Conservation (phyloP, 1,284 basidiomycete genomes). For the Ustilago xerochloae region DNA sequence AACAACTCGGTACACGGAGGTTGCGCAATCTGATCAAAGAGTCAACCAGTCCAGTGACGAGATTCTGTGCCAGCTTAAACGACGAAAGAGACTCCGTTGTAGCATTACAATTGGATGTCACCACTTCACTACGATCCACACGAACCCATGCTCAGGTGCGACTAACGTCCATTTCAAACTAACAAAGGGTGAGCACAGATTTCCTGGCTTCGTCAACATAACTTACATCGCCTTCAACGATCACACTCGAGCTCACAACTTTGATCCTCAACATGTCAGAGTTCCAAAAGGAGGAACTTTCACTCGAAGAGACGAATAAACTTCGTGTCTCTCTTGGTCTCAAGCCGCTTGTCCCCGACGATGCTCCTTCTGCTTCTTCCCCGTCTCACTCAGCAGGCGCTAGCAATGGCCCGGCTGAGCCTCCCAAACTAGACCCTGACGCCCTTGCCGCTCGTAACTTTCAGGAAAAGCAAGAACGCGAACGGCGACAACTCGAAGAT, state of each 20-base stretch:
- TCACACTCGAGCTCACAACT: slow-evolving; percentile 36
- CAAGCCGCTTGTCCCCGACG: slow-evolving; percentile 81
- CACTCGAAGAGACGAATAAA: slow-evolving; percentile 97
- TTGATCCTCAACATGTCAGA: slow-evolving; percentile 53
- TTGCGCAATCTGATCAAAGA: too few species aligned
- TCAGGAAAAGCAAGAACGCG: slow-evolving; percentile 73
- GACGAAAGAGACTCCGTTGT: too few species aligned
- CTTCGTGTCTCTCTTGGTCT: slow-evolving; percentile 94
- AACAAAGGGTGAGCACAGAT: slow-evolving; percentile 35
- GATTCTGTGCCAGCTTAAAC: too few species aligned
- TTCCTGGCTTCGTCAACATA: background rate
- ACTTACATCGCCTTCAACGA: slow-evolving; percentile 1
- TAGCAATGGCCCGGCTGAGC: slow-evolving; percentile 38
- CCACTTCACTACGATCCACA: too few species aligned
- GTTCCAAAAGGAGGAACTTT: slow-evolving; percentile 77
- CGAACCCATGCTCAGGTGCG: too few species aligned
- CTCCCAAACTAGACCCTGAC: slow-evolving; percentile 66
- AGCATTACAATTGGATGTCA: too few species aligned
- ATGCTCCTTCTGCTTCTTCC: slow-evolving; percentile 64
- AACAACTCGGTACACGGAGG: too few species aligned
- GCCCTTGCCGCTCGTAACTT: slow-evolving; percentile 62
- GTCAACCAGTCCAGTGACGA: too few species aligned
- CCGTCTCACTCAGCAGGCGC: background rate
- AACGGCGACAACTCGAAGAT: slow-evolving; percentile 79
- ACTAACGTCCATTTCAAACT: background rate